Evolutionary conservation across 208 protist genomes (phyloP), one percentile per base, ranked within the genome.

Genomic region (Leishmania braziliensis): DNA sequence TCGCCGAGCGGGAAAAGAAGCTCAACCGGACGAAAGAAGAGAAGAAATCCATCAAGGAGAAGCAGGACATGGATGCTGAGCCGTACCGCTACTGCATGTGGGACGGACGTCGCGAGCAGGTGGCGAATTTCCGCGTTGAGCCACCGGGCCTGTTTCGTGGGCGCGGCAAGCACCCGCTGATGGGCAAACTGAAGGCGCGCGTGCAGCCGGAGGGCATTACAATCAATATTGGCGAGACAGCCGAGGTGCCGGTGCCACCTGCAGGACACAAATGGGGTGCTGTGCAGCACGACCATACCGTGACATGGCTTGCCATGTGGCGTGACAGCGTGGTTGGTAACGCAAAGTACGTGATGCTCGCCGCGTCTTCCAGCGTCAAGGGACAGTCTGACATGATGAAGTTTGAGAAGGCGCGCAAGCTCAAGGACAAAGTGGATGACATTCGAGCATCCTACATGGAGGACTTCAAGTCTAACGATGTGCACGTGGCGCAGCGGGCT

Each of bases 231-330:
- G 97, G 98, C 73, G 81, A 94, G 62, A 94, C 93, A 16, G 95
- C 86, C 56, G 82, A 79, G 3, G 88, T 98, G 43, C 99, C 99
- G 39, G 73, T 77, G 39, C 95, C 98, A 63, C 98, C 99, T 16
- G 80, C 77, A 8, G 99, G 99, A 2, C 98, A 99, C 84, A 87
- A 96, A 33, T 99, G 99, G 99, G 92, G 83, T 46, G 89, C 89
- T 14, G 94, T 99, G 33, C 72, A 98, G 56, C 97, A 99, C 86
- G 92, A 99, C 86, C 92, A 99, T 81, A 98, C 88, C 60, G 98
- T 99, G 39, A 99, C 98, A 39, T 99, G 99, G 99, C 91, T 99
- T 33, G 99, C 99, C 46, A 98, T 94, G 86, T 99, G 99, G 98
- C 98, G 89, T 51, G 99, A 99, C 81, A 96, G 81, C 77, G 92